phyloP scores from a whole-genome alignment of 441 rosid genomes.

The Syzygium malaccense region DNA sequence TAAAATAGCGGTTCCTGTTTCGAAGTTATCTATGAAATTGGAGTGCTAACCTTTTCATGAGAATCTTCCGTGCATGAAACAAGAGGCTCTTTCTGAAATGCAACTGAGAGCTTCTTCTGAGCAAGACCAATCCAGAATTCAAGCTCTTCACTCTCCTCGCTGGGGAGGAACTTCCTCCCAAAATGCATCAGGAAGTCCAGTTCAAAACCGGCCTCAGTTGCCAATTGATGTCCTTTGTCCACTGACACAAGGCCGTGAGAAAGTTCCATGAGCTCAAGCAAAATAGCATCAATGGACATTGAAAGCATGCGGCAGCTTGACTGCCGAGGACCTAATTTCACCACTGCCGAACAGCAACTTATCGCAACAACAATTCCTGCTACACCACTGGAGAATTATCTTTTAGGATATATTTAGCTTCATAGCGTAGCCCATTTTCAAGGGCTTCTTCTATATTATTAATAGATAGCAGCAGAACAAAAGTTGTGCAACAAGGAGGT shows the following conservation, averaged over 20 bases:
- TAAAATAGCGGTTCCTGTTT: not conserved
- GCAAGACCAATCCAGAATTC: slow-evolving; percentile 79
- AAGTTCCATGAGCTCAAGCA: slow-evolving; percentile 51
- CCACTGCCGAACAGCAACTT: slow-evolving; percentile 57
- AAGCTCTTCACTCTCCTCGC: slow-evolving; percentile 41
- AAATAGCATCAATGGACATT: slow-evolving; percentile 26
- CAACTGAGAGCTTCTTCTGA: slow-evolving; percentile 43
- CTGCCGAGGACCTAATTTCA: slow-evolving; percentile 36
- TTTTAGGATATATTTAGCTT: slow-evolving; percentile 1
- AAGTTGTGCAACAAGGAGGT: not conserved
- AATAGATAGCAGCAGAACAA: not conserved
- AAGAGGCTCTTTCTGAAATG: slow-evolving; percentile 34
- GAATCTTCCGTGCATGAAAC: slow-evolving; percentile 7
- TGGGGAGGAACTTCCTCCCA: slow-evolving; percentile 41
- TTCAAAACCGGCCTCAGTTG: slow-evolving; percentile 62
- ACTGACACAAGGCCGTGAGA: slow-evolving; percentile 38
- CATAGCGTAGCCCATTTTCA: not conserved
- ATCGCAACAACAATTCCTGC: slow-evolving; percentile 62
- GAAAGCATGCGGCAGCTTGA: slow-evolving; percentile 28
- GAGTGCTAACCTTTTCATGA: slow-evolving; percentile 25
- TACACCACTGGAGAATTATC: slow-evolving; percentile 52
- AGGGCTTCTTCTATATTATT: not conserved
- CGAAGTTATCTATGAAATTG: not conserved
- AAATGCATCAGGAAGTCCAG: slow-evolving; percentile 47
- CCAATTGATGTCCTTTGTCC: slow-evolving; percentile 48